These are phyloP conservation scores for Echria macrotheca DNA, from an alignment of 495 filamentous ascomycete genomes.

Conservation along the genomic window DNA sequence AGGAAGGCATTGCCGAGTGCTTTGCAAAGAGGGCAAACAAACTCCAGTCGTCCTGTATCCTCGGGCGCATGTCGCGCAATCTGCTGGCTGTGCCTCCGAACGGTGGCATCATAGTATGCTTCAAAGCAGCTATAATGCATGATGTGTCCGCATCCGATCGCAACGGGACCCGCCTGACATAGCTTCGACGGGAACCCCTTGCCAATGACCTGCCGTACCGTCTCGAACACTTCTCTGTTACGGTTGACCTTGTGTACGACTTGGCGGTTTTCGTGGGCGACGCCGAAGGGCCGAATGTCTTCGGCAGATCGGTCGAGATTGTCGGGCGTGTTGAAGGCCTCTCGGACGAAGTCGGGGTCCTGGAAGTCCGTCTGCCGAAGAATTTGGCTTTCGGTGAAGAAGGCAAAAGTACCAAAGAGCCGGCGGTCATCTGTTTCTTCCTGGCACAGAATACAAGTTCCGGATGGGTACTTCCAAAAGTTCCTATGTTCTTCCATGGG, in stretches of 20 bases:
- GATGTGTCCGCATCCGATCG: conserved; percentile 91
- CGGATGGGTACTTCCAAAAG: conserved; percentile 87
- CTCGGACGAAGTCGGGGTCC: conserved; percentile 77
- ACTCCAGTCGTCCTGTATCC: conserved; percentile 67
- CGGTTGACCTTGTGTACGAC: conserved; percentile 68
- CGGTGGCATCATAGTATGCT: conserved; percentile 74
- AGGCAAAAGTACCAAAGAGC: conserved; percentile 86
- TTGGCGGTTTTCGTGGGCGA: conserved; percentile 78
- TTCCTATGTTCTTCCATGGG: conserved; percentile 60
- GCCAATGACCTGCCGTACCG: conserved; percentile 75
- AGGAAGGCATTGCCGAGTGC: conserved; percentile 93
- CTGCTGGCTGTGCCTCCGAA: conserved; percentile 78
- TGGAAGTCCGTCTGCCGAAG: conserved; percentile 77
- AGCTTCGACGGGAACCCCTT: conserved; percentile 75
- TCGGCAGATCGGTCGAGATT: conserved; percentile 83
- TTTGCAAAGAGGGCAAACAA: conserved; percentile 97
- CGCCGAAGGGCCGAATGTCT: conserved; percentile 76
- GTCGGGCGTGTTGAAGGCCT: conserved; percentile 68
- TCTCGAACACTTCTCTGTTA: conserved; percentile 60
- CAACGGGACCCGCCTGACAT: conserved; percentile 69
- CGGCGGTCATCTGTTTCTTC: conserved; percentile 88
- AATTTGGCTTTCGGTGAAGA: conserved; percentile 82
- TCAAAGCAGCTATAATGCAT: conserved; percentile 99
- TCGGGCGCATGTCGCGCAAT: conserved; percentile 93
- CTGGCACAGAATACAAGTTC: conserved; percentile 93